Evolutionary conservation across 345 rosid genomes (phyloP).

Genomic region (Euphorbia lathyris): DNA sequence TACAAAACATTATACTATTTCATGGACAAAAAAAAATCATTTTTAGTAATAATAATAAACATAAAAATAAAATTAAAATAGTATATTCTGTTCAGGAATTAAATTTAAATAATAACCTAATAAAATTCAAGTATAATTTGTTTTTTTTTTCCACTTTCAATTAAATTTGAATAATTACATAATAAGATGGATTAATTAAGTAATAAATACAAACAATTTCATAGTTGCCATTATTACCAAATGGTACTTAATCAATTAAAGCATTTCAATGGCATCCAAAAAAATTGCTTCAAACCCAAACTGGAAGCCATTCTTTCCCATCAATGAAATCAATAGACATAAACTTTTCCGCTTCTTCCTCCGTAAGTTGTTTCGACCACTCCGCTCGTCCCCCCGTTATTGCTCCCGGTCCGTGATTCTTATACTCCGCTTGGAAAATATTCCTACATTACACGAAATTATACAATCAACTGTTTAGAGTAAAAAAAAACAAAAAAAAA

Average conservation of each 20-base stretch:
- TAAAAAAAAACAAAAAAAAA: neutral
- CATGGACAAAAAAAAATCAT: neutral
- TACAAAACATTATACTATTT: too few relatives aligned
- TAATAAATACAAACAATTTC: neutral
- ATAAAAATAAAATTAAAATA: too few relatives aligned
- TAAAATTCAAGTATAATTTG: neutral
- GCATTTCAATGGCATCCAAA: neutral
- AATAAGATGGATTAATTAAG: neutral
- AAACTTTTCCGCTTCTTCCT: slow-evolving; percentile 52
- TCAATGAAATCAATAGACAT: slow-evolving; percentile 62
- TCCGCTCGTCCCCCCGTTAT: slow-evolving; percentile 34
- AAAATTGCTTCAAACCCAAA: slow-evolving; percentile 21
- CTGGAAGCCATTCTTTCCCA: slow-evolving; percentile 86
- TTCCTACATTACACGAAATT: slow-evolving; percentile 30
- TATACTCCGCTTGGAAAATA: slow-evolving; percentile 65
- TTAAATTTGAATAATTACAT: neutral
- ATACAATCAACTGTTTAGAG: too few relatives aligned
- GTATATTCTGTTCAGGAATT: too few relatives aligned
- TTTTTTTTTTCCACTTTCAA: neutral
- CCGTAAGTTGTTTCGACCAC: slow-evolving; percentile 68
- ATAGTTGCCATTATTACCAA: neutral
- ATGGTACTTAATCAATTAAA: neutral
- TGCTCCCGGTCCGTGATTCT: slow-evolving; percentile 78
- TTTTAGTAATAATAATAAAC: neutral
- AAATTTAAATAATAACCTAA: neutral